Evolutionary conservation across 202 grass and related monocot species (phyloP).

Genomic region (Carex sylvatica): DNA sequence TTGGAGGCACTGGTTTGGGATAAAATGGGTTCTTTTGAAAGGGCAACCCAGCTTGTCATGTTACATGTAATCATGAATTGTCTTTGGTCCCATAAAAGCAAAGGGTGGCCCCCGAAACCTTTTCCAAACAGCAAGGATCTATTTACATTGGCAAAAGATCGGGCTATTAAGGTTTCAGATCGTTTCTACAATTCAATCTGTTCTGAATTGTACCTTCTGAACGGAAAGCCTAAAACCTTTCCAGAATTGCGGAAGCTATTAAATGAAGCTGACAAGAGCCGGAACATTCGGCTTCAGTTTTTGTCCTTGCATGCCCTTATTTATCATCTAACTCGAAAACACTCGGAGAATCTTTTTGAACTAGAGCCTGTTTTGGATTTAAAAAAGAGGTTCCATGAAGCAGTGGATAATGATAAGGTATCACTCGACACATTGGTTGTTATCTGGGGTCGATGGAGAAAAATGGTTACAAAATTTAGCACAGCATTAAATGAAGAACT

Average conservation of each 20-base stretch:
- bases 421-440: conserved; percentile 39
- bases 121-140: conserved; percentile 41
- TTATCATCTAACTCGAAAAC: conserved; percentile 32
- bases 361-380: conserved; percentile 20
- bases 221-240: conserved; percentile 33
- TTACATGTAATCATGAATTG: conserved; percentile 36
- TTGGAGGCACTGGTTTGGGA: conserved; percentile 16
- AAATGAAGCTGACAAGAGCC: conserved; percentile 33
- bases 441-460: conserved; percentile 48
- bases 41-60: conserved; percentile 16
- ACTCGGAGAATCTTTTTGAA: conserved; percentile 21
- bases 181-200: conserved; percentile 36
- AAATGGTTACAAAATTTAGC: conserved; percentile 23
- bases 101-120: conserved; percentile 58
- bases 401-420: conserved; percentile 33
- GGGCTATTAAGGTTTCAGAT: conserved; percentile 35
- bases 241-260: conserved; percentile 32
- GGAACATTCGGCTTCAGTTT: conserved; percentile 35
- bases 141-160: conserved; percentile 42
- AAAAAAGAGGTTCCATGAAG: conserved; percentile 10
- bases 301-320: conserved; percentile 52
- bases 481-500: conserved; percentile 26
- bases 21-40: conserved; percentile 26
- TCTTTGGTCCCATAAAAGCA: conserved; percentile 43
- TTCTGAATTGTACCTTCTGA: conserved; percentile 42